Evolutionary conservation across 2,329 filamentous ascomycete genomes (phyloP), one percentile per base, ranked within the genome.

Genomic region (Rhynchosporium secalis): DNA sequence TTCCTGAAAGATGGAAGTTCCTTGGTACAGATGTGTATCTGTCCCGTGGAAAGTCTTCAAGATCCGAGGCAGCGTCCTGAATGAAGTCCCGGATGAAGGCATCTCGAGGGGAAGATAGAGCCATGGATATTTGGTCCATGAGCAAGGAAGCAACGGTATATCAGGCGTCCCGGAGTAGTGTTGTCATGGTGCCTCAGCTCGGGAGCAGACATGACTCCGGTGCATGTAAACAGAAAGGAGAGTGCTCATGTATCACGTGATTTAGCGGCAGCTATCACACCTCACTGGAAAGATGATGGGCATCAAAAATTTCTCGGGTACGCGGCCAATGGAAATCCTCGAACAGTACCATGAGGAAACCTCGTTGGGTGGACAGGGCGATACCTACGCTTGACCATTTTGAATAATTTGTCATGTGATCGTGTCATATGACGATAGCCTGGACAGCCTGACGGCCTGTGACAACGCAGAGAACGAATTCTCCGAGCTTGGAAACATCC

Each of bases 301-400:
- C 40, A 57, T 38, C 29, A 36, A 43, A 28, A 33, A 36, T 13
- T 51, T 38, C 26, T 33, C 33, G 33, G 33, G 20, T 26, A 40
- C 43, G 43, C 3, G 28, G 54, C 47, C 33, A 61, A 51, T 48
- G 49, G 54, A 15, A 43, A 38, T 58, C 56, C 60, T 20, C 31
- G 31, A 15, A 36, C 28, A 15, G 46, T 29, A 3, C 49, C 56
- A 41, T 57, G 56, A 49, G 28, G 58, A 49, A 46, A 52, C 62
- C 52, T 57, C 41, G 52, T 33, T 59, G 29, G 47, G 45, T 62
- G 52, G 47, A 40, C 20, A 57, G 60, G 65, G 64, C 43, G 47
- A 67, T 70, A 69, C 68, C 68, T 65, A 66, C 65, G 15, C 38
- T 40, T 61, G 58, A 58, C 62, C 41, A 47, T 36, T 47, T 56